A percentile compares a stretch with the other conserved stretches of the same genome.
Conservation (phyloP, 2,329 filamentous ascomycete species). For the Fusarium nodosum region DNA sequence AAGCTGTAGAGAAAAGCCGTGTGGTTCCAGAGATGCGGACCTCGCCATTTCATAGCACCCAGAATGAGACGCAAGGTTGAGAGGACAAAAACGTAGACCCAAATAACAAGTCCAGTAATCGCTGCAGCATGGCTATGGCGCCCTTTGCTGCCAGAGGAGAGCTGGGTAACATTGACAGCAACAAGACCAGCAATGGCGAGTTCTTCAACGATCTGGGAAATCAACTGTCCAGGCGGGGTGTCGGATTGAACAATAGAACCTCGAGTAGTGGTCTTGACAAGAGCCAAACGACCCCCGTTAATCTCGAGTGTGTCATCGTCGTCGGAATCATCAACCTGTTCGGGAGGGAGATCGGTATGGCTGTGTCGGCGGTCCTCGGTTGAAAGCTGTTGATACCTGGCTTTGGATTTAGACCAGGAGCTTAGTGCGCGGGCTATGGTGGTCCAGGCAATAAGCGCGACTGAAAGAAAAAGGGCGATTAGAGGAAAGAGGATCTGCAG, state of each 20-base stretch:
- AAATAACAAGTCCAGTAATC: slow-evolving; percentile 77
- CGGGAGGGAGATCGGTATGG: slow-evolving; percentile 67
- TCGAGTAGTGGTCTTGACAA: slow-evolving; percentile 72
- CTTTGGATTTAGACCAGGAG: slow-evolving; percentile 64
- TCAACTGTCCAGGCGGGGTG: slow-evolving; percentile 78
- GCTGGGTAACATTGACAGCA: slow-evolving; percentile 74
- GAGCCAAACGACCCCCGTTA: slow-evolving; percentile 67
- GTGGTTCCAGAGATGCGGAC: slow-evolving; percentile 90
- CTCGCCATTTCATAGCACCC: slow-evolving; percentile 73
- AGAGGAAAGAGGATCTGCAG: slow-evolving; percentile 82
- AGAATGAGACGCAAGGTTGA: slow-evolving; percentile 78
- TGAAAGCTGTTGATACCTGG: slow-evolving; percentile 67
- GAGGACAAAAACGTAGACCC: slow-evolving; percentile 84
- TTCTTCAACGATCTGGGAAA: slow-evolving; percentile 80
- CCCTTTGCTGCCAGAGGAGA: slow-evolving; percentile 72
- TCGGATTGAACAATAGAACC: slow-evolving; percentile 79
- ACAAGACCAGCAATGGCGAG: slow-evolving; percentile 80
- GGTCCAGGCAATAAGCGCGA: slow-evolving; percentile 74
- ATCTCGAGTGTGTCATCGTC: slow-evolving; percentile 72
- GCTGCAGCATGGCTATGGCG: slow-evolving; percentile 70
- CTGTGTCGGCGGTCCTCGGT: slow-evolving; percentile 58
- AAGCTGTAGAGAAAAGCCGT: slow-evolving; percentile 85
- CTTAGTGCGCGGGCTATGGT: slow-evolving; percentile 65
- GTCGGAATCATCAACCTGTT: slow-evolving; percentile 62
- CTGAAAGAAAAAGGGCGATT: slow-evolving; percentile 76